A percentile compares a stretch with the other conserved stretches of the same genome.
phyloP scores from a whole-genome alignment of 495 filamentous ascomycete genomes.

The Trichoderma orchidacearum region DNA sequence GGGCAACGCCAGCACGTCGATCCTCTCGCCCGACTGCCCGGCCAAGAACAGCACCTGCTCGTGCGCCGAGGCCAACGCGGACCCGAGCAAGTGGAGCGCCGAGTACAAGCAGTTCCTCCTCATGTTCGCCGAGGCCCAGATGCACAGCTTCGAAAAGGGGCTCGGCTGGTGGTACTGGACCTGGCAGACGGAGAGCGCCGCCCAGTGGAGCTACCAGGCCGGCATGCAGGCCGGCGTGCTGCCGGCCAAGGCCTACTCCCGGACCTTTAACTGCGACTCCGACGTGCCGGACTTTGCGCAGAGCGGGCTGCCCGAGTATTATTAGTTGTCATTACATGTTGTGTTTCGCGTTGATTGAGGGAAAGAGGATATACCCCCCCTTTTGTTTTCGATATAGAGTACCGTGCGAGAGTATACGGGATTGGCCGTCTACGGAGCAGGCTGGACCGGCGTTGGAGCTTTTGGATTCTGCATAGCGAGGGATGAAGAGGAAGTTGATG shows the following conservation, averaged over 20 bases:
- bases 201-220: constrained; percentile 90
- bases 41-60: constrained; percentile 47
- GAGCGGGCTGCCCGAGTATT: constrained; percentile 45
- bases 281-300: constrained; percentile 56
- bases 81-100: constrained; percentile 48
- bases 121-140: constrained; percentile 91
- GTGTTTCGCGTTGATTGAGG: not conserved
- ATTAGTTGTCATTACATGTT: constrained; percentile 37
- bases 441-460: too few relatives aligned
- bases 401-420: too few relatives aligned
- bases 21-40: constrained; percentile 58
- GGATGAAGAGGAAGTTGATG: too few relatives aligned
- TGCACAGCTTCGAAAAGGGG: constrained; percentile 76
- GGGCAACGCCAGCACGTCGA: constrained; percentile 37
- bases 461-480: too few relatives aligned
- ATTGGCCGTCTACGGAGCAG: too few relatives aligned
- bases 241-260: constrained; percentile 63
- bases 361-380: not conserved
- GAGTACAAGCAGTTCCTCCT: constrained; percentile 75
- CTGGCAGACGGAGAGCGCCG: constrained; percentile 44
- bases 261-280: constrained; percentile 60
- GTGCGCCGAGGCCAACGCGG: constrained; percentile 65
- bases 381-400: not conserved
- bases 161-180: constrained; percentile 99
- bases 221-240: constrained; percentile 74